A percentile compares a stretch with the other conserved stretches of the same genome.
These are phyloP conservation scores for Solanum tacnaense DNA, from an alignment of 257 asterid genomes.

Conservation along the genomic window DNA sequence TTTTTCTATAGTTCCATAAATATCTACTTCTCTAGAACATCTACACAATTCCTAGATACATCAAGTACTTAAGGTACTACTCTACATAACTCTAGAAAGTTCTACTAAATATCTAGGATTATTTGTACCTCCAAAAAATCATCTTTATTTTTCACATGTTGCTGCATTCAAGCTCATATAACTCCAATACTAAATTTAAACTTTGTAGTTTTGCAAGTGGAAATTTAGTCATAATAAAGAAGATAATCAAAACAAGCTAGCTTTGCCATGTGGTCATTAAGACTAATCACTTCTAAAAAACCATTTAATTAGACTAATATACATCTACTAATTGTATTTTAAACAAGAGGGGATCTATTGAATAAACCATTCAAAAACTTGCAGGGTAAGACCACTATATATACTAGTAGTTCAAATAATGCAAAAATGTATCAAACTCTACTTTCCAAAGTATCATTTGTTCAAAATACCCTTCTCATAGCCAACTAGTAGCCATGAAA, in stretches of 20 bases:
- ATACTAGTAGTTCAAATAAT: neutral
- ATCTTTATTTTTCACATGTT: neutral
- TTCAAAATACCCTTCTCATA: neutral
- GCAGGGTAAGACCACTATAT: neutral
- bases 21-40: too few species aligned
- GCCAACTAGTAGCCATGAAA: neutral
- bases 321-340: neutral
- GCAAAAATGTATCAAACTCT: neutral
- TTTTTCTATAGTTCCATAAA: too few species aligned
- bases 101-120: too few species aligned
- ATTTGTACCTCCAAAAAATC: too few species aligned
- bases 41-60: too few species aligned
- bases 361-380: neutral
- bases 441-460: neutral
- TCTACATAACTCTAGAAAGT: too few species aligned
- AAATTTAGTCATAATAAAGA: neutral
- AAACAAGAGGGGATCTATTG: neutral
- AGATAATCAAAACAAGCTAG: neutral
- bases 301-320: neutral
- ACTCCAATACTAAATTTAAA: neutral
- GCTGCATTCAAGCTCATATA: neutral
- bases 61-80: too few species aligned
- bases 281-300: neutral
- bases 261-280: neutral
- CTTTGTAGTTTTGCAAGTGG: neutral